A percentile compares a stretch with the other conserved stretches of the same genome.
Evolutionary conservation across 805 yeast species (phyloP).

Genomic region (Cyberlindnera mississippiensis): DNA sequence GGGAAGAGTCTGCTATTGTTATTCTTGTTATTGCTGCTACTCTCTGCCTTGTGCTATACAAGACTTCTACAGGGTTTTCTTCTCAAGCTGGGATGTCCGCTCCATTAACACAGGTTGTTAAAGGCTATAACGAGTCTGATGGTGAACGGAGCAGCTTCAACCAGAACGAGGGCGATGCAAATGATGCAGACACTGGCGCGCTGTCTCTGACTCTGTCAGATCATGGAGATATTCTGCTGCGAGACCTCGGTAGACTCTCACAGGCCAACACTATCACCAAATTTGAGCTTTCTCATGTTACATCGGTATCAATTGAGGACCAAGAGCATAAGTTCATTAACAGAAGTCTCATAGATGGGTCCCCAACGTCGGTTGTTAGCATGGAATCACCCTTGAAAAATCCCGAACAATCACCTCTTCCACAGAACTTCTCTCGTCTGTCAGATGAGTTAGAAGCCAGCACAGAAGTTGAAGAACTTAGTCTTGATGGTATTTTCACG

Average conservation of each 20-base stretch:
- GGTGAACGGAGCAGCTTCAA: too few species aligned
- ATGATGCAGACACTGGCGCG: too few species aligned
- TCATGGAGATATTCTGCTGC: too few species aligned
- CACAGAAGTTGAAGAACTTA: background rate
- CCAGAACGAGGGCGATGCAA: too few species aligned
- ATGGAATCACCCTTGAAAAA: background rate
- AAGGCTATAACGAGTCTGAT: too few species aligned
- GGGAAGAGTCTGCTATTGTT: too few species aligned
- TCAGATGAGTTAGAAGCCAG: constrained; percentile 18
- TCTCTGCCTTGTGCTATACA: too few species aligned
- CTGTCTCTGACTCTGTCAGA: too few species aligned
- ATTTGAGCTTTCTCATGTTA: background rate
- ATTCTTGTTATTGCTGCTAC: too few species aligned
- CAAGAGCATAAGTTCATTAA: constrained; percentile 6
- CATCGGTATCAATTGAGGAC: background rate
- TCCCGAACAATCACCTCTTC: background rate
- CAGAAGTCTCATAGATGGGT: constrained; percentile 4
- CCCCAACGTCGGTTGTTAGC: background rate
- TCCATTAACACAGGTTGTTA: too few species aligned
- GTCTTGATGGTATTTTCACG: background rate
- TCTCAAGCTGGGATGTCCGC: too few species aligned
- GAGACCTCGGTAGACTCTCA: background rate
- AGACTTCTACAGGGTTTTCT: too few species aligned
- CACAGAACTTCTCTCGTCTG: constrained; percentile 8
- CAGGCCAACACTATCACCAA: background rate